phyloP scores from a whole-genome alignment of 2,329 filamentous ascomycete species.

The Ophiostoma sp. region DNA sequence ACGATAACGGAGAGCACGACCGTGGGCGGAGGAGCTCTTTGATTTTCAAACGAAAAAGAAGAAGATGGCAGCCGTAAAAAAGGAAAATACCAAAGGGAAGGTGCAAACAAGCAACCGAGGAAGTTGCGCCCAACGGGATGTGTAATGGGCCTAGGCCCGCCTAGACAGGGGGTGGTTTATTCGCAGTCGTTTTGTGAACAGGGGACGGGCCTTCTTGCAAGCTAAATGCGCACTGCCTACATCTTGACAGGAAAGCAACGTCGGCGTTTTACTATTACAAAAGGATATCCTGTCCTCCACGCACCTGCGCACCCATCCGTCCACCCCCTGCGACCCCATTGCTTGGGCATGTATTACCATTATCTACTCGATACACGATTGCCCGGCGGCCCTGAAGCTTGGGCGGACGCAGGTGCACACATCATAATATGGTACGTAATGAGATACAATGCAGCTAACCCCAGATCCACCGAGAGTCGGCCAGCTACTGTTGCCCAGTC shows the following conservation, averaged over 20 bases:
- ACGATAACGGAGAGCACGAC: constrained; percentile 20
- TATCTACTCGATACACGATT: background rate
- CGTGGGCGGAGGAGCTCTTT: background rate
- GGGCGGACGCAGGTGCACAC: background rate
- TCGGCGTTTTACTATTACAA: background rate
- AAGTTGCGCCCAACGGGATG: background rate
- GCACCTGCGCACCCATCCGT: background rate
- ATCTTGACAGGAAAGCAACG: background rate
- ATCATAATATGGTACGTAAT: constrained; percentile 21
- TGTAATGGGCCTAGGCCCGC: background rate
- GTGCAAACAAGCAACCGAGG: background rate
- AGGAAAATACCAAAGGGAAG: background rate
- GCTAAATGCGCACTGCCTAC: background rate
- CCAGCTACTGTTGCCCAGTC: constrained; percentile 13
- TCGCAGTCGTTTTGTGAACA: background rate
- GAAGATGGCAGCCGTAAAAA: background rate
- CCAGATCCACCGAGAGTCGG: constrained; percentile 19
- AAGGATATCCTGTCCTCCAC: background rate
- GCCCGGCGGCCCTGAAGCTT: background rate
- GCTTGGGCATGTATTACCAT: background rate
- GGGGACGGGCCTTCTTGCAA: background rate
- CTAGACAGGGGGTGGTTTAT: background rate
- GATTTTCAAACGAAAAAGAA: background rate
- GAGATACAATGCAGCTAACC: constrained; percentile 15
- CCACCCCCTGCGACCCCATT: constrained; percentile 6